Conservation (phyloP, 2,329 filamentous ascomycete species). For the Colletotrichum tropicicola region DNA sequence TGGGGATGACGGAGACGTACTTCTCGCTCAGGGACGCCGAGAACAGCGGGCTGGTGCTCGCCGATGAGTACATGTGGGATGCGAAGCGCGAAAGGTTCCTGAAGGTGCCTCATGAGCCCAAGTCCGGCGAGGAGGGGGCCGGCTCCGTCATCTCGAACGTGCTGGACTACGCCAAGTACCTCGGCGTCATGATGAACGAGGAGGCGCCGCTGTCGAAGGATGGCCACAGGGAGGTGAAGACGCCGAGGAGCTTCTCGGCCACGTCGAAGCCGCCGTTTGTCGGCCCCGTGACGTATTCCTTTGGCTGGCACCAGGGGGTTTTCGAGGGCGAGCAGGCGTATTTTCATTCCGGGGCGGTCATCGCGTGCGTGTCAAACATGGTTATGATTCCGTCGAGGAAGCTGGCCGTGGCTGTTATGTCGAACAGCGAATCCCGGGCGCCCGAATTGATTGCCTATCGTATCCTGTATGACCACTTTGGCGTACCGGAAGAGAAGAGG, state of each 20-base stretch:
- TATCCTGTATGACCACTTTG: constrained; percentile 42
- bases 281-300: constrained; percentile 36
- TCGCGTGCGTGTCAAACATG: constrained; percentile 38
- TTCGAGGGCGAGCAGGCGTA: constrained; percentile 39
- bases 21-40: constrained; percentile 39
- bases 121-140: constrained; percentile 47
- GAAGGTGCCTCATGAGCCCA: constrained; percentile 36
- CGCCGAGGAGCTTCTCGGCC: constrained; percentile 35
- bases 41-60: constrained; percentile 40
- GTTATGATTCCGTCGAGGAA: constrained; percentile 43
- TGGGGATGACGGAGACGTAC: constrained; percentile 56
- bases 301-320: constrained; percentile 40
- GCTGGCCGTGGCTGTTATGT: constrained; percentile 42
- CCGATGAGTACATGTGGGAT: constrained; percentile 52
- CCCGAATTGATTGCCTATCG: constrained; percentile 36
- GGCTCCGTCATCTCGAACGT: constrained; percentile 52
- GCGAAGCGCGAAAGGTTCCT: constrained; percentile 36
- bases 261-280: constrained; percentile 26
- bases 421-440: constrained; percentile 31
- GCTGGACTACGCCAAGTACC: constrained; percentile 46
- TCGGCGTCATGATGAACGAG: constrained; percentile 42
- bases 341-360: constrained; percentile 40
- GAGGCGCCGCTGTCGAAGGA: constrained; percentile 36
- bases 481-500: constrained; percentile 29
- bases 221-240: constrained; percentile 38